Evolutionary conservation across 1,139 yeast species (phyloP), one percentile per base, ranked within the genome.

Genomic region (Arxiozyma telluris): DNA sequence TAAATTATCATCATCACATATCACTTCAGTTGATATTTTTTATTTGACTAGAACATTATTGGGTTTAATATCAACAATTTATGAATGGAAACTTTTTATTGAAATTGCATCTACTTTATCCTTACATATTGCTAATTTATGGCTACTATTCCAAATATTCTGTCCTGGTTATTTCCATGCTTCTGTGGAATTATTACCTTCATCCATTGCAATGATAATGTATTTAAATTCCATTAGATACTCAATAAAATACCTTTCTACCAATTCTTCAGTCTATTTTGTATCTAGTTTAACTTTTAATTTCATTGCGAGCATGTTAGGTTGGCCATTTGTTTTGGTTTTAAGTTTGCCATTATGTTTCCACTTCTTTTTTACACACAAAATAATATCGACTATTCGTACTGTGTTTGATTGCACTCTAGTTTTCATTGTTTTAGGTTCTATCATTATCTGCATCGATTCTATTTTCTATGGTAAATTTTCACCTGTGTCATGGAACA

Each of bases 321-420:
- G 98, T 1, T 91, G 98, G 98, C 97, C 98, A 1, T 91, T 91
- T 70, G 81, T 86, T 0, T 70, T 87, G 55, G 83, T 80, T 0
- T 71, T 89, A 54, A 83, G 84, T 1, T 58, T 79, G 4, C 94
- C 96, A 0, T 74, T 83, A 58, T 77, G 81, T 1, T 49, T 64
- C 39, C 68, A 64, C 52, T 61, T 58, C 44, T 49, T 61, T 4
- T 54, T 60, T 23, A 61, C 59, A 12, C 69, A 67, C 53, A 59
- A 58, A 38, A 50, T 68, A 20, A 68, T 61, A 52, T 63, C 57
- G 3, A 60, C 69, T 8, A 50, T 66, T 18, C 59, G 69, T 39
- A 61, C 69, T 3, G 64, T 61, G 1, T 59, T 71, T n/a, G 74
- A 72, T 30, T 58, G 73, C 2, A 54, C 68, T 11, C 59, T 72